Evolutionary conservation across 306 rosid genomes (phyloP), one percentile per base, ranked within the genome.

Genomic region (Castanea sativa): DNA sequence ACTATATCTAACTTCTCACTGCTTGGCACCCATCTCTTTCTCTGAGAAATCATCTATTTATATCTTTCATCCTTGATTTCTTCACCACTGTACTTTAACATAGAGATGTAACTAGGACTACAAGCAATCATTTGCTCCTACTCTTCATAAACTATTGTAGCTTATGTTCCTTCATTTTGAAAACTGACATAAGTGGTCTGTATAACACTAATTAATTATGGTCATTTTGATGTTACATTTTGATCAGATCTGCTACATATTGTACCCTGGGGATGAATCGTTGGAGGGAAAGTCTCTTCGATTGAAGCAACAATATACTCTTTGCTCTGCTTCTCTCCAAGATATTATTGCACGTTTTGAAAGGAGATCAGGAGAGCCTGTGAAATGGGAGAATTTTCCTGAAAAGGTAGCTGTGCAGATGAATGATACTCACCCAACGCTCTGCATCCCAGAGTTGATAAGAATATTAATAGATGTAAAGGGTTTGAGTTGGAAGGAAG

Each of bases 381-480:
- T 84, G 73, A 89, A 90, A 75, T 95, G 99, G 99, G 92, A 91
- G 64, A 93, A 93, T 35, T 90, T 95, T 78, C 98, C 97, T 38
- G 88, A 87, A 78, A 95, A 95, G 87, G 97, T 95, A 78, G 98
- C 99, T 12, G 97, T 95, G 71, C 99, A 95, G 91, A 95, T 95
- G 99, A 95, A 95, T 83, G 99, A 95, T 81, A 95, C 98, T 82
- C 99, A 95, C 83, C 99, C 99, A 79, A 95, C 99, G 64, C 94
- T 95, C 81, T 95, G 99, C 90, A 95, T 95, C 83, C 99, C 98
- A 9, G 99, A 95, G 84, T 79, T 95, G 85, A 77, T 95, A 89
- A 86, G 99, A 78, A 89, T 93, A 82, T 85, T 95, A 83, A 84
- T 95, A 78, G 99, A 95, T 83, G 57, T 90, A 60, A 90, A 91